Evolutionary conservation across 345 rosid species (phyloP).

Genomic region (Triadica sebifera): DNA sequence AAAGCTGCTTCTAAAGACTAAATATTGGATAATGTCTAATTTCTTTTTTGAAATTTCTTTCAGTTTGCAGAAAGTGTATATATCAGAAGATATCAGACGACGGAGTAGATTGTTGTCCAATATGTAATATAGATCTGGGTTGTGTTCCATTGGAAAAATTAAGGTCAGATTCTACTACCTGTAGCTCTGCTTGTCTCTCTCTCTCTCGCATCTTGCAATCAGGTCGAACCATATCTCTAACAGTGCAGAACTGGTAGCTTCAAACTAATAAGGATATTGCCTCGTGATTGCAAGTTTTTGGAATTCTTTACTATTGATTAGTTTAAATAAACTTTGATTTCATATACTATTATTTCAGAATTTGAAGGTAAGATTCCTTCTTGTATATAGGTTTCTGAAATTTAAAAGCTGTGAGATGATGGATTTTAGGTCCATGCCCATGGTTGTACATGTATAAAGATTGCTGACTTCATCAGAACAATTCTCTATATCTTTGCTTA

Average conservation of each 20-base stretch:
- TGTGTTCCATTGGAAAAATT: slow-evolving; percentile 80
- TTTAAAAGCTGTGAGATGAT: not conserved
- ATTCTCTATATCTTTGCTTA: not conserved
- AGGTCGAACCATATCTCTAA: not conserved
- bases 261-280: too few relatives aligned
- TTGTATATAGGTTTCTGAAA: not conserved
- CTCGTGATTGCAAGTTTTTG: not conserved
- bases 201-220: not conserved
- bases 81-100: slow-evolving; percentile 69
- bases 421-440: not conserved
- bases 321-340: not conserved
- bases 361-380: not conserved
- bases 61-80: slow-evolving; percentile 95
- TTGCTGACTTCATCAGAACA: not conserved
- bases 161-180: slow-evolving; percentile 42
- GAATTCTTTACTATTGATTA: not conserved
- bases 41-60: slow-evolving; percentile 8
- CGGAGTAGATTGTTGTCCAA: slow-evolving; percentile 74
- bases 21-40: not conserved
- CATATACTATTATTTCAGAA: not conserved
- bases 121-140: slow-evolving; percentile 75
- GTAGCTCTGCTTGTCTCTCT: slow-evolving; percentile 15
- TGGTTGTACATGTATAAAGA: not conserved
- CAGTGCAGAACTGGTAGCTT: not conserved
- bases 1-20: not conserved